Percentiles rank a stretch among this genome's conserved stretches.
phyloP scores from a whole-genome alignment of 495 filamentous ascomycete species.

The Zalerion maritima region DNA sequence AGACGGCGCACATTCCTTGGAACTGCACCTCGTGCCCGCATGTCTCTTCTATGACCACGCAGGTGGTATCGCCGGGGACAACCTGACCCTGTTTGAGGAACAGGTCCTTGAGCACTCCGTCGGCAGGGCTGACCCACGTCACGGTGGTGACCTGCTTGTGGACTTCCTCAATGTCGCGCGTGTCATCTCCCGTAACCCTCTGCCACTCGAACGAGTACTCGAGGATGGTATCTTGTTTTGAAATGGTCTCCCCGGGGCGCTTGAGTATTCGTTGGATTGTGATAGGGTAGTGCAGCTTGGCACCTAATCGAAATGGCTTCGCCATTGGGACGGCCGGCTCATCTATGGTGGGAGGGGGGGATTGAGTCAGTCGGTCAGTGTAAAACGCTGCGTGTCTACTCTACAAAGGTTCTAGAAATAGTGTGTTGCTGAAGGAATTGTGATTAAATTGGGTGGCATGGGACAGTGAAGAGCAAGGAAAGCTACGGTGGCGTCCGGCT shows the following conservation, averaged over 20 bases:
- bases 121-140: conserved; percentile 66
- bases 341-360: no score
- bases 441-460: no score
- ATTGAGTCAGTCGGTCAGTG: no score
- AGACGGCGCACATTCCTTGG: conserved; percentile 74
- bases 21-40: conserved; percentile 88
- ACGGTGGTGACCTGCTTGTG: conserved; percentile 48
- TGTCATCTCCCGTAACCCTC: conserved; percentile 58
- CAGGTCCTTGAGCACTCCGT: conserved; percentile 66
- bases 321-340: no score
- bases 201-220: conserved; percentile 69
- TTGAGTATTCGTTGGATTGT: conserved; percentile 81
- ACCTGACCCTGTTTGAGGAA: conserved; percentile 56
- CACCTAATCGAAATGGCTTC: conserved; percentile 35
- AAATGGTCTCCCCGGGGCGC: conserved; percentile 54
- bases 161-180: conserved; percentile 42
- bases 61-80: conserved; percentile 40
- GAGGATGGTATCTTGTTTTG: conserved; percentile 61
- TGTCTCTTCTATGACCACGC: conserved; percentile 75
- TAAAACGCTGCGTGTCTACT: no score
- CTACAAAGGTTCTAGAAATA: no score
- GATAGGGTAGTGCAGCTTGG: conserved; percentile 76
- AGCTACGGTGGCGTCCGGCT: no score
- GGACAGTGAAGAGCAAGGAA: no score
- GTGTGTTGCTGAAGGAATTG: no score